Evolutionary conservation across 1,139 yeast species (phyloP), one percentile per base, ranked within the genome.

Genomic region (Taphrina communis): DNA sequence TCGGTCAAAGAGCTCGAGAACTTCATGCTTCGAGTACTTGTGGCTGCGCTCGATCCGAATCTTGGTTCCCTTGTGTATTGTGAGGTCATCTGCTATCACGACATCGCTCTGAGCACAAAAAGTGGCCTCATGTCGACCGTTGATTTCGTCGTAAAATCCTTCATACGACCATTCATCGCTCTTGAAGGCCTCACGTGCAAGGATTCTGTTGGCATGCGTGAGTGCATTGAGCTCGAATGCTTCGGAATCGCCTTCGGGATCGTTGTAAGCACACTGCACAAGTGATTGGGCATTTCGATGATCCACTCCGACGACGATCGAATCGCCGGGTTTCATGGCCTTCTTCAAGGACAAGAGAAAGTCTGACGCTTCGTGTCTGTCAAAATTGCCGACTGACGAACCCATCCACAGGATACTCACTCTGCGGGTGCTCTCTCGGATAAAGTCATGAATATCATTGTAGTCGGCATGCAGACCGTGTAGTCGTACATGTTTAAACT

Each of bases 311-410:
- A 73, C 59, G 9, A 73, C 50, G 48, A 73, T 56, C 46, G 66
- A 41, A 46, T 73, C 74, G 21, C 69, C 72, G 1, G 69, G 66
- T 21, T 44, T 59, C 42, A 71, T 56, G 5, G 70, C 62, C 38
- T 58, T 52, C 51, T 59, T 44, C 44, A 72, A 67, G 19, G 59
- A 35, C 19, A 38, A 42, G 19, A 73, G 53, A 48, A 73, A 73
- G 12, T 50, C 44, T 8, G 72, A 41, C 2, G 74, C 73, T 41
- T 69, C 70, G 21, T 59, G 66, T 4, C 74, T 66, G n/a, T 58
- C 63, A 41, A 72, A 66, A 51, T 73, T 73, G 39, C 74, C 74
- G 14, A 73, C 68, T 7, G 74, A 73, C 12, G 74, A 72, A 3
- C 74, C 74, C 50, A 73, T 71, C 73, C 74, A 72, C 17, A 72